These are phyloP conservation scores for Cicer yamashitae DNA, from an alignment of 306 rosid species.

Conservation along the genomic window DNA sequence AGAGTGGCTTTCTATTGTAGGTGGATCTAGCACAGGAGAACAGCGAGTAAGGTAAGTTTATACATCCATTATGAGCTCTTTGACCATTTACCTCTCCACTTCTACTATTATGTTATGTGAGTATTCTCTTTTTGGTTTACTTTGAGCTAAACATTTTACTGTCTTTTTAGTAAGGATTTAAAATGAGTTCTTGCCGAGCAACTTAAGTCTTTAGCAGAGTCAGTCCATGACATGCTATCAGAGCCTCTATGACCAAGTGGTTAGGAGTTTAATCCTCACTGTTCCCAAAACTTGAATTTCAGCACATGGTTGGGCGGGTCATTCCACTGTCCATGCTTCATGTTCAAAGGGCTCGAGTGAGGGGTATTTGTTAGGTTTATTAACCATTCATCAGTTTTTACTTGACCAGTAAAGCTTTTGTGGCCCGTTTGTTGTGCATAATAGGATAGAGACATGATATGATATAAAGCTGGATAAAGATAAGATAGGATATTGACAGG, in stretches of 20 bases:
- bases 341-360: background rate
- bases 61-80: conserved; percentile 27
- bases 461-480: no score
- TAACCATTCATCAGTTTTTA: background rate
- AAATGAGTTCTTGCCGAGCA: background rate
- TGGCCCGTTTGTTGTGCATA: no score
- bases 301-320: background rate
- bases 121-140: conserved; percentile 23
- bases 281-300: conserved; percentile 1
- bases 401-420: background rate
- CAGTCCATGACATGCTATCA: conserved; percentile 7
- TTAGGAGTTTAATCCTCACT: conserved; percentile 5
- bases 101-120: conserved; percentile 29
- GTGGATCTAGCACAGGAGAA: conserved; percentile 95
- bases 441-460: no score
- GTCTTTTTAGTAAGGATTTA: conserved; percentile 10
- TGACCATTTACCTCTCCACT: conserved; percentile 20
- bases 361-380: conserved; percentile 4
- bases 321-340: conserved; percentile 31
- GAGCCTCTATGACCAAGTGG: conserved; percentile 21
- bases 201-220: conserved; percentile 20
- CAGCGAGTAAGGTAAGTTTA: conserved; percentile 75
- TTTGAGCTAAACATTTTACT: conserved; percentile 6
- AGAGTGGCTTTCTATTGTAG: conserved; percentile 98
- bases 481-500: no score